A percentile compares a stretch with the other conserved stretches of the same genome.
phyloP scores from a whole-genome alignment of 139 green algal species.

The Chlamydomonas asymmetrica region DNA sequence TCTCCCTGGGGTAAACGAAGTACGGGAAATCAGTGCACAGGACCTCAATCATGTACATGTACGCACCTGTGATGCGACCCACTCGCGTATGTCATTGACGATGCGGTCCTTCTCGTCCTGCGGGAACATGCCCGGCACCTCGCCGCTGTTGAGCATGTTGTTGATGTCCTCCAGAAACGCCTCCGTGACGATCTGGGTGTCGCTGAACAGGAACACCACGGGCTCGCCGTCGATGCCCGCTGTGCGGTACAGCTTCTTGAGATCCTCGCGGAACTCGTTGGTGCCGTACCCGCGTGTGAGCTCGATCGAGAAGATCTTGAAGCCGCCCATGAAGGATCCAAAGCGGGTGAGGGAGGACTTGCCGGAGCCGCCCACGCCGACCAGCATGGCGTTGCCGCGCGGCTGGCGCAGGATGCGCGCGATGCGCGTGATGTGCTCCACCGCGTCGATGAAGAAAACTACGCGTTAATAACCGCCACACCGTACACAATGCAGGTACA shows the following conservation, averaged over 20 bases:
- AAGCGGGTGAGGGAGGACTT: conserved; percentile 82
- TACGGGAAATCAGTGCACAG: too few relatives aligned
- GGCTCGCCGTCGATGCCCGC: conserved; percentile 69
- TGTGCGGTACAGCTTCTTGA: conserved; percentile 78
- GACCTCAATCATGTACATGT: too few relatives aligned
- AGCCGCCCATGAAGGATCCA: conserved; percentile 70
- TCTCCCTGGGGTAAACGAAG: too few relatives aligned
- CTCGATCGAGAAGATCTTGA: conserved; percentile 69
- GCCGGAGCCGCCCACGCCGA: conserved; percentile 83
- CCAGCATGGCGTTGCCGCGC: conserved; percentile 83
- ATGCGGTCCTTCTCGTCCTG: conserved; percentile 80
- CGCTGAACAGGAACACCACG: conserved; percentile 79
- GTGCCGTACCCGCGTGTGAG: conserved; percentile 63
- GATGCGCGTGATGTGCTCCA: conserved; percentile 78
- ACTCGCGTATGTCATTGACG: conserved; percentile 68
- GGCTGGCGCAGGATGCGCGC: conserved; percentile 78
- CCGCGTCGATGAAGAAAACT: conserved; percentile 86
- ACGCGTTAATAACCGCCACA: too few relatives aligned
- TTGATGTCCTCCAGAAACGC: conserved; percentile 85
- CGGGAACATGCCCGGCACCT: conserved; percentile 63
- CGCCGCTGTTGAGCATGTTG: conserved; percentile 85
- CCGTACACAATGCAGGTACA: too few relatives aligned
- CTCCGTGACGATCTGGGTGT: conserved; percentile 78
- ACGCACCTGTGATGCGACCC: conserved; percentile 49
- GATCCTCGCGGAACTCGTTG: conserved; percentile 80